phyloP scores from a whole-genome alignment of 352 stramenopile species.

The Phytopythium chamaehyphon region DNA sequence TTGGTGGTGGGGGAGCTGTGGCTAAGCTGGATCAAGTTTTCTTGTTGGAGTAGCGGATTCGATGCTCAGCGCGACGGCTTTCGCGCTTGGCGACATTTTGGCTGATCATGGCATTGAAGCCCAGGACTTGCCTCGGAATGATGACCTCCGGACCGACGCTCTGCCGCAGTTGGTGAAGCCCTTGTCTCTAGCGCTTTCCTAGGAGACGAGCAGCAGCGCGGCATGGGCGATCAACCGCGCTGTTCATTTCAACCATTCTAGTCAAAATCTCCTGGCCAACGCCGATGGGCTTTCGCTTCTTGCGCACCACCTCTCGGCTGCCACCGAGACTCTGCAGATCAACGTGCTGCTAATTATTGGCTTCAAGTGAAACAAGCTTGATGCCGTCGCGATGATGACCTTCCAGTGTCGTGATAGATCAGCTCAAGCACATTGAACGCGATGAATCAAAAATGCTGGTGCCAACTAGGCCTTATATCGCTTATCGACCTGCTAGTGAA shows the following conservation, averaged over 20 bases:
- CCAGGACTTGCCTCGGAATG: conserved; percentile 51
- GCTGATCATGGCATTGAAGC: conserved; percentile 46
- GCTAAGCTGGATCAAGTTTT: conserved; percentile 6
- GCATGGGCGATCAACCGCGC: conserved; percentile 74
- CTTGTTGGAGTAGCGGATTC: conserved; percentile 30
- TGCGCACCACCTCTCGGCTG: conserved; percentile 36
- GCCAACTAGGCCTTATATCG: conserved; percentile 42
- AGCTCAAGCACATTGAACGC: conserved; percentile 37
- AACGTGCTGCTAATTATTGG: conserved; percentile 66
- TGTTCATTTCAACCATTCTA: conserved; percentile 55
- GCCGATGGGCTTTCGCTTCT: conserved; percentile 55
- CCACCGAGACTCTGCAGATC: conserved; percentile 52
- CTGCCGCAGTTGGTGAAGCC: conserved; percentile 56
- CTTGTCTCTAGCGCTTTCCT: conserved; percentile 48
- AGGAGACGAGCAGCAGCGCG: conserved; percentile 62
- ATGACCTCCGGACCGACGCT: conserved; percentile 24
- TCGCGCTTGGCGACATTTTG: conserved; percentile 64
- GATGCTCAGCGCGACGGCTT: conserved; percentile 51
- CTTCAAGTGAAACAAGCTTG: conserved; percentile 47
- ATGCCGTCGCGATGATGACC: conserved; percentile 29
- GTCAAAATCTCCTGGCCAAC: conserved; percentile 50
- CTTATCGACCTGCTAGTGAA: conserved; percentile 38
- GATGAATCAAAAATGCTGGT: conserved; percentile 43
- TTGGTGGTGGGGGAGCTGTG: too few species aligned
- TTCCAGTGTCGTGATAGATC: conserved; percentile 13